These are phyloP conservation scores for Aethionema arabicum DNA, from an alignment of 345 rosid species.

Conservation along the genomic window DNA sequence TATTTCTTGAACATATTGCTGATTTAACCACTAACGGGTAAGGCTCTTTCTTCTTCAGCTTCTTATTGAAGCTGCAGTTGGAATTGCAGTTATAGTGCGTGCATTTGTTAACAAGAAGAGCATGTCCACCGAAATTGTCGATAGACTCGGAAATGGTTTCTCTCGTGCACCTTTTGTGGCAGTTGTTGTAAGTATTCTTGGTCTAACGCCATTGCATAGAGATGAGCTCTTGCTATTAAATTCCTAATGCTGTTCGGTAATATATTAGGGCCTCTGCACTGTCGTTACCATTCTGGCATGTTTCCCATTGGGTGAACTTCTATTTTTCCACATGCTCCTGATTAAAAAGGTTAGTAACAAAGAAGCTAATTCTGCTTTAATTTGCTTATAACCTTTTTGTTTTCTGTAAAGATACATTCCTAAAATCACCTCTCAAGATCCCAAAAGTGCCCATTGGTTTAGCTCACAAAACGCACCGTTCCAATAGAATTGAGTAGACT, in stretches of 20 bases:
- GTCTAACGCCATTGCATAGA: constrained; percentile 6
- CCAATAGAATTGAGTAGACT: constrained; percentile 1
- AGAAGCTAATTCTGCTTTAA: not conserved
- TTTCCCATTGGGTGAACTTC: constrained; percentile 77
- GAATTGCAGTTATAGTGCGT: constrained; percentile 80
- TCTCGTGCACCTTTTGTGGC: constrained; percentile 84
- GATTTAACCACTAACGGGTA: constrained; percentile 9
- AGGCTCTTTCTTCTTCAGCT: constrained; percentile 45
- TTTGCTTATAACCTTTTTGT: not conserved
- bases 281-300: constrained; percentile 77
- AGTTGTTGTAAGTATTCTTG: constrained; percentile 67
- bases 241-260: constrained; percentile 23
- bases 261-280: constrained; percentile 72
- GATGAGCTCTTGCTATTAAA: constrained; percentile 31
- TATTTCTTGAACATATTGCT: constrained; percentile 6
- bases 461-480: no score
- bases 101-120: constrained; percentile 72
- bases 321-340: constrained; percentile 85
- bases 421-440: no score
- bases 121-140: constrained; percentile 77
- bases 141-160: constrained; percentile 94
- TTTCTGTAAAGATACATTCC: not conserved
- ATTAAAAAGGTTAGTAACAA: constrained; percentile 70
- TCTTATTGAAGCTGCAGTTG: constrained; percentile 78
- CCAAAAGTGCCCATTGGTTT: not conserved